phyloP scores from a whole-genome alignment of 768 basidiomycete genomes.

The Chalciporus chontae region DNA sequence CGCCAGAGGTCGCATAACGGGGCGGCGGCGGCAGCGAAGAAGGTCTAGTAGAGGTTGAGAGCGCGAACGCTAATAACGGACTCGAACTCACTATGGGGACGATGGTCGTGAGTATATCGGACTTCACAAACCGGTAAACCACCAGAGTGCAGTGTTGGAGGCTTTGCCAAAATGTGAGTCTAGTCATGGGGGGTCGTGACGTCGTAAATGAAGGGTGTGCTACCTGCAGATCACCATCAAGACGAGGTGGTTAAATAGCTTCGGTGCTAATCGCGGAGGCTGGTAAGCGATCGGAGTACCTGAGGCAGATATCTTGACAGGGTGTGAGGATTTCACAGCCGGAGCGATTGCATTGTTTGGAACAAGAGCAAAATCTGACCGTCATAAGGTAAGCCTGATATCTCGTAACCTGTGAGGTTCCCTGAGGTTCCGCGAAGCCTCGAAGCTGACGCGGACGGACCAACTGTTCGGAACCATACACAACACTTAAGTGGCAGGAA shows the following conservation, averaged over 20 bases:
- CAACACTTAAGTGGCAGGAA: background rate
- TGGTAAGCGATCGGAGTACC: conserved; percentile 5
- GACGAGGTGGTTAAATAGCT: conserved; percentile 20
- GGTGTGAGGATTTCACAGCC: conserved; percentile 14
- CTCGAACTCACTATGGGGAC: conserved; percentile 23
- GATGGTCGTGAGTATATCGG: conserved; percentile 25
- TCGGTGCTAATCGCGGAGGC: conserved; percentile 1
- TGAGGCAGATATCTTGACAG: conserved; percentile 1
- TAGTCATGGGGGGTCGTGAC: conserved; percentile 22
- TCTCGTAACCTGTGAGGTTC: background rate
- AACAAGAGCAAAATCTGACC: background rate
- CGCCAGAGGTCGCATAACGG: conserved; percentile 24
- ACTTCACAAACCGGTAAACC: conserved; percentile 24
- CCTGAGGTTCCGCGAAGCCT: conserved; percentile 4
- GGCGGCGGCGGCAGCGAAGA: conserved; percentile 33
- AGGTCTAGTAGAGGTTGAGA: conserved; percentile 23
- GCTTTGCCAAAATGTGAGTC: conserved; percentile 10
- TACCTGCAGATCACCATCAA: background rate
- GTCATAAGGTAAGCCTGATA: background rate
- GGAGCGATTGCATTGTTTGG: background rate
- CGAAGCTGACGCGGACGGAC: background rate
- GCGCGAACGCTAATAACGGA: background rate
- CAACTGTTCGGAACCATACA: background rate
- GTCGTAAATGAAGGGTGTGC: conserved; percentile 5
- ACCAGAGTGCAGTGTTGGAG: conserved; percentile 10